Percentiles rank a stretch among this genome's conserved stretches.
Evolutionary conservation across 108 stramenopile species (phyloP).

Genomic region (Nitzschia sp.): DNA sequence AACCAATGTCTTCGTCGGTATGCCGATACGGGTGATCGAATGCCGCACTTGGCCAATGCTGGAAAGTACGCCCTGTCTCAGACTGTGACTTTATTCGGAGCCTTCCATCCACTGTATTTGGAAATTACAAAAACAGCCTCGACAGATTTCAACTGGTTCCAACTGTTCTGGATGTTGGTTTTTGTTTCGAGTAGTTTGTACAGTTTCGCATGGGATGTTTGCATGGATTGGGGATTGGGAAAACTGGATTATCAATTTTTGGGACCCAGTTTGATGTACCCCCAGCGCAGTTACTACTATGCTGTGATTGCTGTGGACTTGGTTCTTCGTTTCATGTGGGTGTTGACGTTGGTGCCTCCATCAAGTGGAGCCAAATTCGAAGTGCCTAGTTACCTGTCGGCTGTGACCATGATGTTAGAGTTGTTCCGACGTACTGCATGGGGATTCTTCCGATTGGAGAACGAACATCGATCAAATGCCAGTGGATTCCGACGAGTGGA

Average conservation of each 20-base stretch:
- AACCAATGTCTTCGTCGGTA: constrained; percentile 89
- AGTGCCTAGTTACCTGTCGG: constrained; percentile 76
- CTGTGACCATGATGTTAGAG: constrained; percentile 78
- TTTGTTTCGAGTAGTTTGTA: constrained; percentile 82
- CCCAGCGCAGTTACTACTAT: constrained; percentile 64
- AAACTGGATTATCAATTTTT: constrained; percentile 63
- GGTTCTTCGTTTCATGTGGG: constrained; percentile 91
- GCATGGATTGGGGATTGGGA: constrained; percentile 91
- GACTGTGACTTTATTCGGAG: constrained; percentile 88
- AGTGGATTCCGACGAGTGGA: constrained; percentile 76
- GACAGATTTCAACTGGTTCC: constrained; percentile 42
- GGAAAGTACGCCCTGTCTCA: constrained; percentile 89
- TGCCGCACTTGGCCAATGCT: constrained; percentile 87
- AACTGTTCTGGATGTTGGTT: constrained; percentile 77
- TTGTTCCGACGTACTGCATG: constrained; percentile 85
- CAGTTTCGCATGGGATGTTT: constrained; percentile 89
- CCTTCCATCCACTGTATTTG: constrained; percentile 85
- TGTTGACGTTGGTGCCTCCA: constrained; percentile 79
- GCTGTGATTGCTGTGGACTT: constrained; percentile 54
- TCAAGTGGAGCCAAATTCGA: constrained; percentile 77
- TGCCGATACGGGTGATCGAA: constrained; percentile 76
- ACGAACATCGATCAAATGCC: constrained; percentile 84
- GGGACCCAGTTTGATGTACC: constrained; percentile 86
- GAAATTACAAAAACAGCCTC: constrained; percentile 32
- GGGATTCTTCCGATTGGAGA: constrained; percentile 91